phyloP scores from a whole-genome alignment of 2,329 filamentous ascomycete species.

The Chaetomiaceae sp. region DNA sequence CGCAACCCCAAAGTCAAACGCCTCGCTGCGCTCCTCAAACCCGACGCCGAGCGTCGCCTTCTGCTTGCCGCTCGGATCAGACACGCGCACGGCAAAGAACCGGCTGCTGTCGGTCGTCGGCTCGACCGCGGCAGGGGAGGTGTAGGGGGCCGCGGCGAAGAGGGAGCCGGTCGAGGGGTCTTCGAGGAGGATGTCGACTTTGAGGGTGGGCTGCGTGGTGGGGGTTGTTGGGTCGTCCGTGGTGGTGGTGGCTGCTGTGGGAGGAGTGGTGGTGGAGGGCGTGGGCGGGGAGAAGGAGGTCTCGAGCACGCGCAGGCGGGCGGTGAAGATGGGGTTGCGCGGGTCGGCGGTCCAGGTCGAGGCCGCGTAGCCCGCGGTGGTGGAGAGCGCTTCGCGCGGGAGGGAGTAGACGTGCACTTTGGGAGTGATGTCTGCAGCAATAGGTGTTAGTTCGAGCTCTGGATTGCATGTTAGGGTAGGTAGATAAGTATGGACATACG shows the following conservation, averaged over 20 bases:
- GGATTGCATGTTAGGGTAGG: no score
- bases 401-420: slow-evolving; percentile 83
- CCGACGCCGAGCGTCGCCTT: slow-evolving; percentile 79
- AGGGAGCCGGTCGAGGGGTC: slow-evolving; percentile 66
- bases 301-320: slow-evolving; percentile 71
- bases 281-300: slow-evolving; percentile 50
- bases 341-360: slow-evolving; percentile 68
- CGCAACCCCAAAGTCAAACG: slow-evolving; percentile 78
- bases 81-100: slow-evolving; percentile 79
- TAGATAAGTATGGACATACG: slow-evolving; percentile 30
- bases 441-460: slow-evolving; percentile 51
- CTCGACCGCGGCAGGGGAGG: slow-evolving; percentile 59
- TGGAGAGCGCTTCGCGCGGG: slow-evolving; percentile 64
- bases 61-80: slow-evolving; percentile 60
- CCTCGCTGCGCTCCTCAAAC: slow-evolving; percentile 79
- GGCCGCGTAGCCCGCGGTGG: slow-evolving; percentile 73
- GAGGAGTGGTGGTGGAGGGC: slow-evolving; percentile 18
- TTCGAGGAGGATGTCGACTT: slow-evolving; percentile 72
- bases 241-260: not conserved
- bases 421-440: slow-evolving; percentile 56
- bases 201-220: slow-evolving; percentile 28
- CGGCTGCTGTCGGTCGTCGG: slow-evolving; percentile 71
- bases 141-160: slow-evolving; percentile 81
- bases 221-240: no score
- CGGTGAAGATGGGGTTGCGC: slow-evolving; percentile 76